Conservation (phyloP, 345 rosid species). For the Combretum micranthum region DNA sequence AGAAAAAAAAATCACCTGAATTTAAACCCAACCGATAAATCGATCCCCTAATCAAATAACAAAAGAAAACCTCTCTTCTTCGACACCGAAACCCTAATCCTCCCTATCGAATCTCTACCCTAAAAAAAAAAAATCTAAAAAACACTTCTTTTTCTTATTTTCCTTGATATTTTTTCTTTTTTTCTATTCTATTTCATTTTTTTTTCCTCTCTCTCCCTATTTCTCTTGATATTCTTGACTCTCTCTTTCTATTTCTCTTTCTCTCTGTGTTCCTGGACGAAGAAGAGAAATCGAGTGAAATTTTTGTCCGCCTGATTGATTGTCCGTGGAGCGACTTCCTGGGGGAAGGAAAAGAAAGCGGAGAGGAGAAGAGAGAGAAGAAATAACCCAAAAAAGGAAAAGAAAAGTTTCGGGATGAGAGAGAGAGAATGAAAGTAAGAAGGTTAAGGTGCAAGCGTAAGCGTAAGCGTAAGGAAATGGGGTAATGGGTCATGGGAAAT, state of each 20-base stretch:
- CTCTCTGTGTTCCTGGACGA: not conserved
- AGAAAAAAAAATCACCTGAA: not conserved
- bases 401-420: conserved; percentile 16
- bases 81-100: not conserved
- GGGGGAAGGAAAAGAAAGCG: conserved; percentile 4
- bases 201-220: conserved; percentile 11
- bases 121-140: not conserved
- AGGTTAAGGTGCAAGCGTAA: too few species aligned
- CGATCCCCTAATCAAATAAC: not conserved
- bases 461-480: conserved; percentile 19
- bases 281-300: conserved; percentile 11
- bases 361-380: conserved; percentile 13
- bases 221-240: not conserved
- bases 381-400: conserved; percentile 16
- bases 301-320: not conserved
- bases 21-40: not conserved
- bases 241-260: too few species aligned
- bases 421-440: not conserved
- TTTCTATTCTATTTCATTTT: conserved; percentile 6
- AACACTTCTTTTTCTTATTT: not conserved
- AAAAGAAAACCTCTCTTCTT: not conserved
- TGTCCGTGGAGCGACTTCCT: not conserved
- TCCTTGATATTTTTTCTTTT: conserved; percentile 2
- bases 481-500: too few species aligned
- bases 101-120: conserved; percentile 3